Evolutionary conservation across 768 basidiomycete genomes (phyloP).

Genomic region (Suillus americanus): DNA sequence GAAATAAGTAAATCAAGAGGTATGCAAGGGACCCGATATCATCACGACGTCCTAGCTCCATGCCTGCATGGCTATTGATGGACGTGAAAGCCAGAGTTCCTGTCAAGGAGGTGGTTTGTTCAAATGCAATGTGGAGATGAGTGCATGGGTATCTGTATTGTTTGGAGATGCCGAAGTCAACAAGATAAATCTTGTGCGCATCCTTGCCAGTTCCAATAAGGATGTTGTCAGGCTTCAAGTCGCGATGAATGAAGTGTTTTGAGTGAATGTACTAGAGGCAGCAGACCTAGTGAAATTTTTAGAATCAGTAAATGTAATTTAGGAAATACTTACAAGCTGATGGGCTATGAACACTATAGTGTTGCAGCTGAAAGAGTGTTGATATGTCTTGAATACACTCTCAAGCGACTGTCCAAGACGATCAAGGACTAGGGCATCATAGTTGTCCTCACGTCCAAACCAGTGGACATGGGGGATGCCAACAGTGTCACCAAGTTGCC

Average conservation of each 20-base stretch:
- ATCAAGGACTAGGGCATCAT: conserved; percentile 4
- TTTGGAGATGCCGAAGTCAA: conserved; percentile 59
- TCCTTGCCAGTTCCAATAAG: conserved; percentile 48
- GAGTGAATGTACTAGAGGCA: not conserved
- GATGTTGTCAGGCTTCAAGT: conserved; percentile 67
- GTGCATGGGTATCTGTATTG: too few species aligned
- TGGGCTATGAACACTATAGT: not conserved
- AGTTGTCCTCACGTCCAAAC: not conserved
- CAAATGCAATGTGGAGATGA: too few species aligned
- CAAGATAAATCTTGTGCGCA: conserved; percentile 40
- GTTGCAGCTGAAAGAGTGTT: not conserved
- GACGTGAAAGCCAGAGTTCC: not conserved
- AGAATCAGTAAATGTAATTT: not conserved
- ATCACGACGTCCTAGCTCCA: not conserved
- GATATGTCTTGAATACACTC: not conserved
- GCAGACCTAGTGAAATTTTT: not conserved
- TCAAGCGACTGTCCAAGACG: not conserved
- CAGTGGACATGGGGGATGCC: not conserved
- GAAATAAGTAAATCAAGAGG: not conserved
- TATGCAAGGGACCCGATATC: not conserved
- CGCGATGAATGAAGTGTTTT: conserved; percentile 47
- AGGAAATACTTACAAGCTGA: not conserved
- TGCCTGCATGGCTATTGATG: not conserved
- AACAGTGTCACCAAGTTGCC: not conserved
- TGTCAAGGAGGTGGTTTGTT: too few species aligned